phyloP scores from a whole-genome alignment of 148 eudicot genomes.

The Rhododendron henanense region DNA sequence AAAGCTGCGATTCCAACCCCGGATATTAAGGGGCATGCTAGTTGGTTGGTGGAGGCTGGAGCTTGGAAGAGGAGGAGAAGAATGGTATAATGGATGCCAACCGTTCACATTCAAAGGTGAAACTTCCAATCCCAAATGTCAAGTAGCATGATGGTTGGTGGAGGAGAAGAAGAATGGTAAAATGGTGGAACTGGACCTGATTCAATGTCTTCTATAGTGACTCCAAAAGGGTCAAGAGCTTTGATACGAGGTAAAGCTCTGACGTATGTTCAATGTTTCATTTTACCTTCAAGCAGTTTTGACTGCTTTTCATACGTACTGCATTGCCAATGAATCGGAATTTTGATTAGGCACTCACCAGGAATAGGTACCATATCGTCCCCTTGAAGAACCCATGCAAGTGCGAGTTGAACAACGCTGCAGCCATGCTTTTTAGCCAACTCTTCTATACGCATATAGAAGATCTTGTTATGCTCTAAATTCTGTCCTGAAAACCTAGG shows the following conservation, averaged over 20 bases:
- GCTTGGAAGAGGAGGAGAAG: neutral
- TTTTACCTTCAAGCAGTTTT: neutral
- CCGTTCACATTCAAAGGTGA: neutral
- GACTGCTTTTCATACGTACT: neutral
- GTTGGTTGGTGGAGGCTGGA: neutral
- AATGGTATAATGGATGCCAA: neutral
- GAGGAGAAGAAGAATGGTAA: neutral
- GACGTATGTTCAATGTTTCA: neutral
- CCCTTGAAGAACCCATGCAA: slow-evolving; percentile 85
- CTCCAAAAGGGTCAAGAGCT: neutral
- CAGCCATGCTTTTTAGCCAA: slow-evolving; percentile 60
- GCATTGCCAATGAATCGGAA: neutral
- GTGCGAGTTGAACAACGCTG: slow-evolving; percentile 64
- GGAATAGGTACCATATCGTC: slow-evolving; percentile 61
- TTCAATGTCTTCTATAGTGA: neutral
- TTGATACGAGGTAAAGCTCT: neutral
- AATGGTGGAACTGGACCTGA: neutral
- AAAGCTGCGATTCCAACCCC: neutral
- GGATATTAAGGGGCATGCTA: neutral
- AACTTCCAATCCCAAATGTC: too few species aligned
- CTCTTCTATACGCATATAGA: slow-evolving; percentile 44
- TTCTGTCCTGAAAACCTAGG: slow-evolving; percentile 61
- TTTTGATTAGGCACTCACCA: slow-evolving; percentile 1
- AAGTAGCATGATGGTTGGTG: neutral
- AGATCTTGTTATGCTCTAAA: slow-evolving; percentile 62